Evolutionary conservation across 129 eudicot species (phyloP).

Genomic region (Glebionis coronaria): DNA sequence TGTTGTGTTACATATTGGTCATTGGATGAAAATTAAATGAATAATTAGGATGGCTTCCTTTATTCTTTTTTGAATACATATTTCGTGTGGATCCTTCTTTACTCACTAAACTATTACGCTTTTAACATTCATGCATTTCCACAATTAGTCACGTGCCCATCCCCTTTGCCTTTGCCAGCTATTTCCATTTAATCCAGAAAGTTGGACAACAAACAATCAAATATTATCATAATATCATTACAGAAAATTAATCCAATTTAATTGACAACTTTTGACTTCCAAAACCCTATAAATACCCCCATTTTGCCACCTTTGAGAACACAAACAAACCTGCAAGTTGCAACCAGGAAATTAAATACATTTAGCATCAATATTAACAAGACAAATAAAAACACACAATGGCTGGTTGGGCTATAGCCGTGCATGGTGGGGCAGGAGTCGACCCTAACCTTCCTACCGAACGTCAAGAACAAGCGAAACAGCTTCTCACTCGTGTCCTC

Average conservation of each 20-base stretch:
- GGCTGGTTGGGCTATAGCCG: conserved; percentile 95
- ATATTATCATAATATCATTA: too few relatives aligned
- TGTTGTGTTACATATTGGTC: too few relatives aligned
- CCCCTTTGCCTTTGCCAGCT: conserved; percentile 16
- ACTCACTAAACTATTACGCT: too few relatives aligned
- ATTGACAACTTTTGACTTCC: conserved; percentile 1
- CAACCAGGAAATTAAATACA: too few relatives aligned
- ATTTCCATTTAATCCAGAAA: background rate
- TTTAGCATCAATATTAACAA: too few relatives aligned
- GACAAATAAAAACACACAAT: conserved; percentile 28
- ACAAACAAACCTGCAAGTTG: background rate
- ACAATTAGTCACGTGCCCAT: conserved; percentile 14
- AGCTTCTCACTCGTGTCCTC: conserved; percentile 69
- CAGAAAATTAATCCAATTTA: too few relatives aligned
- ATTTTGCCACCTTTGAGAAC: conserved; percentile 21
- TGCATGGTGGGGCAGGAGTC: conserved; percentile 96
- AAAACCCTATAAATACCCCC: conserved; percentile 27
- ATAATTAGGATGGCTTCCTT: too few relatives aligned
- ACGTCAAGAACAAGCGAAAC: conserved; percentile 75
- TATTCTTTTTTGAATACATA: too few relatives aligned
- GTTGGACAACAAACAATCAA: too few relatives aligned
- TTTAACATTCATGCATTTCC: background rate
- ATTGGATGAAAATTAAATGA: too few relatives aligned
- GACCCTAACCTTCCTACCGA: conserved; percentile 86
- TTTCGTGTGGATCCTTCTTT: too few relatives aligned